phyloP scores from a whole-genome alignment of 2,329 filamentous ascomycete species.

The Trichoderma lentiforme region DNA sequence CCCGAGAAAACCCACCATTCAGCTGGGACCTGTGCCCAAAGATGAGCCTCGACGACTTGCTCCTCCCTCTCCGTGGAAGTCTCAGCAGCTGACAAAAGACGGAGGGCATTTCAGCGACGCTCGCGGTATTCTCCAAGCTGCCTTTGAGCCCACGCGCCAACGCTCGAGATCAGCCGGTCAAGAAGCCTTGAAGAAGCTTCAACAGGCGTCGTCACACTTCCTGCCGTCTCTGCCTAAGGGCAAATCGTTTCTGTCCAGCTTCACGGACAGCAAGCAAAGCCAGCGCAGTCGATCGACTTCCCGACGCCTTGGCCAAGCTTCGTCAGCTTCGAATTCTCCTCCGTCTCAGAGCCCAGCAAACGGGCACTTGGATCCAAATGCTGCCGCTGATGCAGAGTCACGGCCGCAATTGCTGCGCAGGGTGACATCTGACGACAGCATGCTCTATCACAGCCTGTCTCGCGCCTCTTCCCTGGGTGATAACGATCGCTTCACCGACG shows the following conservation, averaged over 20 bases:
- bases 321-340: background rate
- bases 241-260: constrained; percentile 36
- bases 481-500: constrained; percentile 73
- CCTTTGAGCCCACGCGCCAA: constrained; percentile 46
- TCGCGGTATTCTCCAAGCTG: constrained; percentile 39
- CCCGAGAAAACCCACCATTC: constrained; percentile 12
- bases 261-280: constrained; percentile 30
- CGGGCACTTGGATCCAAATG: background rate
- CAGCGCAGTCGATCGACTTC: constrained; percentile 3
- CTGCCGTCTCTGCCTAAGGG: constrained; percentile 41
- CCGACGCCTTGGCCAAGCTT: background rate
- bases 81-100: constrained; percentile 20
- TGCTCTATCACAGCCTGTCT: constrained; percentile 73
- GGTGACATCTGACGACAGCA: constrained; percentile 62
- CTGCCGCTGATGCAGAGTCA: constrained; percentile 3
- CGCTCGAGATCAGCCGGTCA: constrained; percentile 55
- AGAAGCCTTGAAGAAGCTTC: constrained; percentile 55
- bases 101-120: constrained; percentile 25
- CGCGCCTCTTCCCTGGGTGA: constrained; percentile 80
- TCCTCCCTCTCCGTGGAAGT: constrained; percentile 32
- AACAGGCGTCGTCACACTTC: constrained; percentile 43
- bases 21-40: constrained; percentile 10
- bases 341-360: background rate
- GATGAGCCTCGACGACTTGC: constrained; percentile 14
- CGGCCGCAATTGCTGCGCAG: constrained; percentile 31